Base-by-base conservation (phyloP, 202 grass and related monocot species). In the Digitaria exilis region DNA sequence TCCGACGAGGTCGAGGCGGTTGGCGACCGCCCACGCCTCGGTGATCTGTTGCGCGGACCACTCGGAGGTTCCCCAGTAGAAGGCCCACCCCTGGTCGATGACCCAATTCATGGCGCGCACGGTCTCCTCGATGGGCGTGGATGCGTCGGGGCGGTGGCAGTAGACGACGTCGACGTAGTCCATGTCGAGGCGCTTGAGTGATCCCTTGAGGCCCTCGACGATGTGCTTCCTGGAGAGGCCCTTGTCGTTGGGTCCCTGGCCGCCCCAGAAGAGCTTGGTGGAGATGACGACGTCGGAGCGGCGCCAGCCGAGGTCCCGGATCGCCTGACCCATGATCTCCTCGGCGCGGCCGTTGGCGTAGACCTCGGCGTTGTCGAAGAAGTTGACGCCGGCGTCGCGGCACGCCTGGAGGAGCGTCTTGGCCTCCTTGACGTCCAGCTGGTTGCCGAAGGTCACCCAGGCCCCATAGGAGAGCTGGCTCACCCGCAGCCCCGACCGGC, bases 241-340 rank as follows among this genome's bases (percentile, higher is more conserved):
- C 93, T 96, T 98, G 89, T 98, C 96, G 81, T 98, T 98, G 89
- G 96, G 96, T 0, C 96, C 96, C 82, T 85, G 82, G 0, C 96
- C 96, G 2, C 96, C 96, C 96, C 96, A 96, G 91, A 98, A 98
- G 84, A 98, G 86, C 96, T 98, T 98, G 85, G 96, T 98, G 82
- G 96, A 98, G 80, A 98, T 15, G 77, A 98, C 96, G 70, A 96
- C 52, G 85, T 98, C 96, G 75, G 93, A 74, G 69, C 96, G 92
- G 58, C 96, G 96, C 96, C 96, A 96, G 0, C 96, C 96, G 17
- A 98, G 89, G 91, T 98, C 96, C 9, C 96, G 91, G 63, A 98
- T 96, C 54, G 96, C 93, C 89, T 96, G 96, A 3, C 96, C 96
- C 96, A 98, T 98, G 89, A 98, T 98, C 96, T 98, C 96, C 93